A percentile compares a stretch with the other conserved stretches of the same genome.
phyloP scores from a whole-genome alignment of 2,329 filamentous ascomycete genomes.

The Domatiomyces globalis region DNA sequence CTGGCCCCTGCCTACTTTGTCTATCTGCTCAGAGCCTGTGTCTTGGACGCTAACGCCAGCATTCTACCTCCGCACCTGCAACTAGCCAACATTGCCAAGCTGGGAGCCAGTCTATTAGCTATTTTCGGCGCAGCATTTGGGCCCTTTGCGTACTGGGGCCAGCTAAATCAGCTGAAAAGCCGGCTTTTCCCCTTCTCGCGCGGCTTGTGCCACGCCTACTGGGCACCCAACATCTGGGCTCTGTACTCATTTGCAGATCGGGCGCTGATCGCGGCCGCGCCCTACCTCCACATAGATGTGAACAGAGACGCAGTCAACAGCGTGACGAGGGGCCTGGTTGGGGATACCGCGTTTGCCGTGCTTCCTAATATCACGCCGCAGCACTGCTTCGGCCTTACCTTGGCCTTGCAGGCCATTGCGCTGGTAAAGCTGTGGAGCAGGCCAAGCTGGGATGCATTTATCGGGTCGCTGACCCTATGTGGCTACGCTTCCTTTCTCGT shows the following conservation, averaged over 20 bases:
- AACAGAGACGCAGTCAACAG: slow-evolving; percentile 65
- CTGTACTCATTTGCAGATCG: slow-evolving; percentile 88
- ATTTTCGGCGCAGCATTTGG: slow-evolving; percentile 76
- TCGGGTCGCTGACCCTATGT: slow-evolving; percentile 79
- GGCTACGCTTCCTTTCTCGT: slow-evolving; percentile 95
- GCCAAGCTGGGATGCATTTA: slow-evolving; percentile 77
- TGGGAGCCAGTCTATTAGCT: slow-evolving; percentile 55
- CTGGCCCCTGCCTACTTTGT: slow-evolving; percentile 92
- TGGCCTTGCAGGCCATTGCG: slow-evolving; percentile 65
- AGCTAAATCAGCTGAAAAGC: slow-evolving; percentile 69
- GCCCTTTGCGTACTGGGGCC: slow-evolving; percentile 67
- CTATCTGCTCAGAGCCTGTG: slow-evolving; percentile 79
- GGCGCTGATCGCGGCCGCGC: slow-evolving; percentile 69
- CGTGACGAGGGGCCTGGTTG: slow-evolving; percentile 82
- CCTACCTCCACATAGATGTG: slow-evolving; percentile 60
- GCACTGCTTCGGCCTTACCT: slow-evolving; percentile 66
- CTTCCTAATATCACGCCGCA: slow-evolving; percentile 72
- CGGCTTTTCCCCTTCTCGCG: slow-evolving; percentile 87
- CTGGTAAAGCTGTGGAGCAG: slow-evolving; percentile 67
- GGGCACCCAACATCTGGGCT: slow-evolving; percentile 95
- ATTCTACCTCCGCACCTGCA: slow-evolving; percentile 47
- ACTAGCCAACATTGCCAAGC: slow-evolving; percentile 67
- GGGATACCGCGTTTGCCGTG: slow-evolving; percentile 86
- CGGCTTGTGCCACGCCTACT: slow-evolving; percentile 92
- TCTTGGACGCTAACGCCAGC: slow-evolving; percentile 61